Percentiles rank a stretch among this genome's conserved stretches.
Evolutionary conservation across 768 basidiomycete species (phyloP).

Genomic region (Tylopilus cervinicoccineus): DNA sequence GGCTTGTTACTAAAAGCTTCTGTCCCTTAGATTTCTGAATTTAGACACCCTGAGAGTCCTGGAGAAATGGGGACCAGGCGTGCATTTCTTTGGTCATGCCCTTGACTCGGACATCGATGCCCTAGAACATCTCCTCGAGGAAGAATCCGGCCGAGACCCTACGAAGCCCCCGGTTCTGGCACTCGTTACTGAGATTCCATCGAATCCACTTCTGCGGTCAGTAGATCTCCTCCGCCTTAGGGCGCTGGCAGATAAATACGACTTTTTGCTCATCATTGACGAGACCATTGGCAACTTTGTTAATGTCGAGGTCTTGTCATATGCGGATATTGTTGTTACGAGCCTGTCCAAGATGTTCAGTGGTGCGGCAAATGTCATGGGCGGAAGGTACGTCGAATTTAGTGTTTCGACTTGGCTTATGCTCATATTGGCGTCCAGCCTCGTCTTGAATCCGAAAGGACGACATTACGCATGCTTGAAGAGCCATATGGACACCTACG

Average conservation of each 20-base stretch:
- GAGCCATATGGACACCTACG: constrained; percentile 55
- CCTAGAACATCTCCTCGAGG: constrained; percentile 59
- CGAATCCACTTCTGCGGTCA: constrained; percentile 89
- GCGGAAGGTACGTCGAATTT: constrained; percentile 69
- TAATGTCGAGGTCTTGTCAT: constrained; percentile 86
- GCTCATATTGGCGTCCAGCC: constrained; percentile 39
- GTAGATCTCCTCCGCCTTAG: constrained; percentile 73
- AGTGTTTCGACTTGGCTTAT: neutral
- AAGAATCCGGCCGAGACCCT: constrained; percentile 35
- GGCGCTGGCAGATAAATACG: constrained; percentile 78
- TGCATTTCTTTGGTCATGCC: constrained; percentile 82
- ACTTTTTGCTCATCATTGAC: constrained; percentile 86
- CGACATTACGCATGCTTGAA: constrained; percentile 69
- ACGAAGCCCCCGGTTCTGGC: constrained; percentile 63
- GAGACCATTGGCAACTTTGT: constrained; percentile 94
- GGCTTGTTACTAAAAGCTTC: no score
- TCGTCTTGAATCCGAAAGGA: constrained; percentile 80
- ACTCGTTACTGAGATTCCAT: constrained; percentile 91
- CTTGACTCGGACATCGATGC: constrained; percentile 69
- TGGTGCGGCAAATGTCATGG: constrained; percentile 94
- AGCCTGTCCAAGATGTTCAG: constrained; percentile 95
- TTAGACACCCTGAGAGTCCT: constrained; percentile 87
- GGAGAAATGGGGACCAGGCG: constrained; percentile 95
- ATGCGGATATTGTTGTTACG: constrained; percentile 86
- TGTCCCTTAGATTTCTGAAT: no score